phyloP scores from a whole-genome alignment of 345 rosid genomes.

The Cardiospermum halicacabum region DNA sequence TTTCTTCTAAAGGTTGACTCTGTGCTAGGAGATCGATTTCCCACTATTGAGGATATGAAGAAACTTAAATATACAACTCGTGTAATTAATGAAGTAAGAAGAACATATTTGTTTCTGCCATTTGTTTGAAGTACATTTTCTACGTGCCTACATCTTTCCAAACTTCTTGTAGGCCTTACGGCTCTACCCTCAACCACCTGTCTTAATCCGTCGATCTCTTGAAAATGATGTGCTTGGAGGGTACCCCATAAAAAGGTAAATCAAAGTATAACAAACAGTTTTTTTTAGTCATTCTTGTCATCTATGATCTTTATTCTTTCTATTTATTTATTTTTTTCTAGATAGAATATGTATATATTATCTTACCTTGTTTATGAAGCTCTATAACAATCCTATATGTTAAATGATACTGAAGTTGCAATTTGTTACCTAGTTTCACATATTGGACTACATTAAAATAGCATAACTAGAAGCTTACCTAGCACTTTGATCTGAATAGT shows the following conservation, averaged over 20 bases:
- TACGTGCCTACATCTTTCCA: constrained; percentile 6
- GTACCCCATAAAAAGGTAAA: constrained; percentile 75
- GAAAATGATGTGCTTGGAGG: constrained; percentile 68
- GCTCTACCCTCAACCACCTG: constrained; percentile 97
- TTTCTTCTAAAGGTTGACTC: constrained; percentile 64
- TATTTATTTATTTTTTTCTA: background rate
- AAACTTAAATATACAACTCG: constrained; percentile 87
- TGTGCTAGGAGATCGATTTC: constrained; percentile 81
- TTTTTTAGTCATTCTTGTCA: too few relatives aligned
- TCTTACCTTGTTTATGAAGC: background rate
- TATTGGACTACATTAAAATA: background rate
- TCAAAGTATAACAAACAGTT: too few relatives aligned
- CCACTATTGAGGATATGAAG: constrained; percentile 79
- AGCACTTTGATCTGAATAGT: background rate
- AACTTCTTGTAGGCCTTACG: constrained; percentile 66
- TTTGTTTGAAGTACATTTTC: background rate
- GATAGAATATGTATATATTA: background rate
- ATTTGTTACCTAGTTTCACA: background rate
- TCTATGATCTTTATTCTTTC: background rate
- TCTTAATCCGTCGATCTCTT: constrained; percentile 82
- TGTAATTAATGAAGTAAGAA: constrained; percentile 82
- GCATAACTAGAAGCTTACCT: background rate
- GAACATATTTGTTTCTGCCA: background rate
- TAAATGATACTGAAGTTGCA: background rate
- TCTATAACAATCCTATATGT: background rate